Percentiles rank a stretch among this genome's conserved stretches.
phyloP scores from a whole-genome alignment of 306 rosid genomes.

The Ammopiptanthus mongolicus region DNA sequence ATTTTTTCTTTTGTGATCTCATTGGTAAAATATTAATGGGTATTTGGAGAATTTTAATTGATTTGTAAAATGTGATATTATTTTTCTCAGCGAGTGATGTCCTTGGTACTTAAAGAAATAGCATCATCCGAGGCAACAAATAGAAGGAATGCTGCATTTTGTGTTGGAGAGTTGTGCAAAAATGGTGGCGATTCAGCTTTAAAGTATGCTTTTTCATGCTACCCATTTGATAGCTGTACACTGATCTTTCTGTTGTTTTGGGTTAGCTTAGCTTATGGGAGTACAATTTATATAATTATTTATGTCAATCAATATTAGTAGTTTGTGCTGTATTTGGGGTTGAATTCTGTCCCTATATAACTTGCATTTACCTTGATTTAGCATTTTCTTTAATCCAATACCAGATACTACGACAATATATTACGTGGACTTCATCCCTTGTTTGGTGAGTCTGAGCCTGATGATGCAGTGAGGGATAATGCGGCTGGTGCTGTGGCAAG shows the following conservation, averaged over 20 bases:
- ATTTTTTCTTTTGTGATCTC: neutral
- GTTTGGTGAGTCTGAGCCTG: constrained; percentile 94
- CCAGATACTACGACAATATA: constrained; percentile 75
- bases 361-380: constrained; percentile 22
- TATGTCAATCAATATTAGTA: neutral
- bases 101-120: constrained; percentile 81
- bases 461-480: constrained; percentile 94
- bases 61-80: constrained; percentile 24
- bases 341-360: neutral
- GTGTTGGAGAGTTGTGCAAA: constrained; percentile 97
- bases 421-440: constrained; percentile 82
- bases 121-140: constrained; percentile 85
- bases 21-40: neutral
- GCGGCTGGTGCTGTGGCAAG: constrained; percentile 99
- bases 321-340: neutral
- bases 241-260: neutral
- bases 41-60: constrained; percentile 1
- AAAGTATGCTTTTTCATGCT: constrained; percentile 61
- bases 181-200: constrained; percentile 81
- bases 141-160: constrained; percentile 98
- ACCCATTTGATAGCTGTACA: neutral
- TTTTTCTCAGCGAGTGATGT: constrained; percentile 74
- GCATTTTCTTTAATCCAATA: constrained; percentile 37
- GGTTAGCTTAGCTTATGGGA: neutral
- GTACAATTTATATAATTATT: neutral